Evolutionary conservation across 345 rosid species (phyloP).

Genomic region (Citrus unshiu): DNA sequence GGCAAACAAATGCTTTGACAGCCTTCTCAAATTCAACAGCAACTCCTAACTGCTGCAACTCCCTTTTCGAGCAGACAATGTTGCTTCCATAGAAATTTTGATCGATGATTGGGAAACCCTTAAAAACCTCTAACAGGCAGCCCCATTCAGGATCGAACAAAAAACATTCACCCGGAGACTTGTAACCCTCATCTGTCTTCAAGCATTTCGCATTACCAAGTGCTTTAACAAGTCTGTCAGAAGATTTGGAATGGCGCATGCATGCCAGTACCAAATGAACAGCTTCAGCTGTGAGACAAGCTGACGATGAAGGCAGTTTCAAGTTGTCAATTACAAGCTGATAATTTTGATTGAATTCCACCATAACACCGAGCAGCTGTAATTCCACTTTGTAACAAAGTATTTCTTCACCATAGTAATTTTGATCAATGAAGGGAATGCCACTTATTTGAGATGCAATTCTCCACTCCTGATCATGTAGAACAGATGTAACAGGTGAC

Average conservation of each 20-base stretch:
- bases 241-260: conserved; percentile 14
- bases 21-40: conserved; percentile 46
- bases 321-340: conserved; percentile 37
- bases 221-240: conserved; percentile 14
- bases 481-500: conserved; percentile 54
- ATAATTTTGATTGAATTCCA: conserved; percentile 27
- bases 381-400: conserved; percentile 43
- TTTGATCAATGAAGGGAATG: conserved; percentile 46
- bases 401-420: conserved; percentile 36
- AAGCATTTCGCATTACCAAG: conserved; percentile 34
- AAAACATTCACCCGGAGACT: conserved; percentile 47
- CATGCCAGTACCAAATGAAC: conserved; percentile 42
- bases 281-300: conserved; percentile 34
- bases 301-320: conserved; percentile 21
- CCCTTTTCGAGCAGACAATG: conserved; percentile 27
- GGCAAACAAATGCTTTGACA: conserved; percentile 25
- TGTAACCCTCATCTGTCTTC: conserved; percentile 50
- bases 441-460: conserved; percentile 46
- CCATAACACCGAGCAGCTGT: conserved; percentile 49
- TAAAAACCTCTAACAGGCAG: conserved; percentile 45
- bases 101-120: conserved; percentile 44
- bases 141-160: conserved; percentile 53
- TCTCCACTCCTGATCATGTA: conserved; percentile 48
- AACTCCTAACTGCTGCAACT: conserved; percentile 48
- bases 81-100: conserved; percentile 33